Percentiles rank a stretch among this genome's conserved stretches.
These are phyloP conservation scores for Mollisiaceae sp. DNA, from an alignment of 2,329 filamentous ascomycete species.

Conservation along the genomic window DNA sequence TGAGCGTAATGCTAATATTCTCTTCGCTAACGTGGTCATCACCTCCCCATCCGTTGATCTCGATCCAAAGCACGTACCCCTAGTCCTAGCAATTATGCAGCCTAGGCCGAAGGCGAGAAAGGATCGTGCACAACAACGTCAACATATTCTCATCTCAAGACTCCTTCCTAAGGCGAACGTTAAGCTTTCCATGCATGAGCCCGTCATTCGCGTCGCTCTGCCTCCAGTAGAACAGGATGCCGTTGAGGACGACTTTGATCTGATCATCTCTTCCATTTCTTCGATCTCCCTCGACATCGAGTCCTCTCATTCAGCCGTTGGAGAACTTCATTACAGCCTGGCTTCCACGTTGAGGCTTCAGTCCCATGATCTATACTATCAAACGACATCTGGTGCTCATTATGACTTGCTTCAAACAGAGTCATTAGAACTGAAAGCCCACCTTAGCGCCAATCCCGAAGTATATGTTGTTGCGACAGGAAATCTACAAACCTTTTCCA, in stretches of 20 bases:
- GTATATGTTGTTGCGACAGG: conserved; percentile 81
- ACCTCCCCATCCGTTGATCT: conserved; percentile 95
- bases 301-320: conserved; percentile 88
- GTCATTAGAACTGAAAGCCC: conserved; percentile 82
- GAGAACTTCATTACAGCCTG: conserved; percentile 85
- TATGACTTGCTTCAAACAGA: conserved; percentile 90
- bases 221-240: conserved; percentile 72
- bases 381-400: conserved; percentile 79
- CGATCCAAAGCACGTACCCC: conserved; percentile 87
- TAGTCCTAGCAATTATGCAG: conserved; percentile 78
- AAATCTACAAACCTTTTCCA: conserved; percentile 82
- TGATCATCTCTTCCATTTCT: conserved; percentile 94
- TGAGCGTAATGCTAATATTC: conserved; percentile 91
- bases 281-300: conserved; percentile 92
- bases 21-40: conserved; percentile 86
- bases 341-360: conserved; percentile 82
- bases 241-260: conserved; percentile 83
- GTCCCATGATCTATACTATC: conserved; percentile 91
- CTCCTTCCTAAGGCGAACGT: conserved; percentile 91
- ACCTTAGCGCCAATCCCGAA: conserved; percentile 84
- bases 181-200: conserved; percentile 96
- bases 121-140: conserved; percentile 52
- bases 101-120: conserved; percentile 52
- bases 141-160: conserved; percentile 79
- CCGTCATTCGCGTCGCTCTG: conserved; percentile 86